Conservation (phyloP, 805 yeast species). For the Debaryomyces hansenii region DNA sequence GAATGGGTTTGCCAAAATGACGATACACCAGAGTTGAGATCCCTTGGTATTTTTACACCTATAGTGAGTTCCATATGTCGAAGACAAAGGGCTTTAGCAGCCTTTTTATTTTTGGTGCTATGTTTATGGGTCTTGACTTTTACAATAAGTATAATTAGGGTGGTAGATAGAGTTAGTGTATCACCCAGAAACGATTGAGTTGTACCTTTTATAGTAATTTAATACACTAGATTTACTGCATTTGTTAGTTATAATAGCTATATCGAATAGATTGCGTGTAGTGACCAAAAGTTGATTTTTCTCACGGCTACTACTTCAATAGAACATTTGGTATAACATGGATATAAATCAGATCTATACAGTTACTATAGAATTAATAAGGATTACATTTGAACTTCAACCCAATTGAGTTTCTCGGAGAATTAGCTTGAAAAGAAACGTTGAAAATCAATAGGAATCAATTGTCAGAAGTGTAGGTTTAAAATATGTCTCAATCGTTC, state of each 20-base stretch:
- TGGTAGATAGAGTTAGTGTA: conserved; percentile 61
- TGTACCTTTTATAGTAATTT: not conserved
- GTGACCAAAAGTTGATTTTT: not conserved
- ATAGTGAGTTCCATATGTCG: conserved; percentile 60
- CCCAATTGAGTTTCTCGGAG: not conserved
- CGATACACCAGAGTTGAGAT: conserved; percentile 13
- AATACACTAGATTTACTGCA: too few relatives aligned
- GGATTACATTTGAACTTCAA: not conserved
- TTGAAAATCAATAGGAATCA: not conserved
- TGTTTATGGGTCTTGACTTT: conserved; percentile 85
- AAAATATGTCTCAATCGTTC: conserved; percentile 16
- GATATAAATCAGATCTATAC: not conserved
- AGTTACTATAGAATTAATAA: not conserved
- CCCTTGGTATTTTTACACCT: conserved; percentile 23
- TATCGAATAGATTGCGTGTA: not conserved
- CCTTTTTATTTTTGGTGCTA: conserved; percentile 74
- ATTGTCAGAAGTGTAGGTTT: not conserved
- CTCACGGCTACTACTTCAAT: not conserved
- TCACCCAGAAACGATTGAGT: conserved; percentile 8
- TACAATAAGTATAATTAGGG: conserved; percentile 77
- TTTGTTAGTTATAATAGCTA: too few relatives aligned
- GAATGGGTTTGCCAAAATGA: conserved; percentile 69
- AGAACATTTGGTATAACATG: not conserved
- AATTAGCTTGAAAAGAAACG: not conserved
- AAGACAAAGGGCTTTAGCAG: conserved; percentile 74